A percentile compares a stretch with the other conserved stretches of the same genome.
phyloP scores from a whole-genome alignment of 805 yeast genomes.

The Candida fluviatilis region DNA sequence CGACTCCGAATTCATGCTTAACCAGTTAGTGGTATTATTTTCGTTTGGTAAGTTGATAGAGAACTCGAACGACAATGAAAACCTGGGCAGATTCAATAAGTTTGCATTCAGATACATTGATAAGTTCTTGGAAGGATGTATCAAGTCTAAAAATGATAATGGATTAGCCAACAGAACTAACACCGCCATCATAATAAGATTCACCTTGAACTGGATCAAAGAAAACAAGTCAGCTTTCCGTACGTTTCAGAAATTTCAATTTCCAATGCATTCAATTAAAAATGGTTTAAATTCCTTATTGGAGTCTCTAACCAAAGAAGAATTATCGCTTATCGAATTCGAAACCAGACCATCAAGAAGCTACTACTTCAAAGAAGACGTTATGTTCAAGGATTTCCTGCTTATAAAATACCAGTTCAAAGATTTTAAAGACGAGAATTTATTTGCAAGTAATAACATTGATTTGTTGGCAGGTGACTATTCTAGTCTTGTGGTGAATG shows the following conservation, averaged over 20 bases:
- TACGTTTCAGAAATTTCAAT: slow-evolving; percentile 10
- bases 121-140: slow-evolving; percentile 11
- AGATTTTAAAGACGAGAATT: slow-evolving; percentile 57
- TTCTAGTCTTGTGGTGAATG: slow-evolving; percentile 7
- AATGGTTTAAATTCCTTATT: slow-evolving; percentile 14
- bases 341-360: slow-evolving; percentile 43
- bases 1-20: slow-evolving; percentile 14
- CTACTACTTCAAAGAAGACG: slow-evolving; percentile 63
- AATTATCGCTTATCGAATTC: slow-evolving; percentile 10
- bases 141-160: slow-evolving; percentile 1
- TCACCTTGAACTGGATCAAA: slow-evolving; percentile 55
- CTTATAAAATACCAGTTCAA: slow-evolving; percentile 50
- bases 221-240: slow-evolving; percentile 32
- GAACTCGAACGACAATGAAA: slow-evolving; percentile 7
- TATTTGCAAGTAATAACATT: slow-evolving; percentile 27
- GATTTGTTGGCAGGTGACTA: slow-evolving; percentile 21
- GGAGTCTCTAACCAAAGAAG: slow-evolving; percentile 7
- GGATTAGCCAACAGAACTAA: slow-evolving; percentile 5
- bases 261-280: slow-evolving; percentile 9
- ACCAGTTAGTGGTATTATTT: slow-evolving; percentile 22
- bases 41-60: slow-evolving; percentile 14
- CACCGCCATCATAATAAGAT: slow-evolving; percentile 31
- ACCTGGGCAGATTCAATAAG: slow-evolving; percentile 9
- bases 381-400: slow-evolving; percentile 54
- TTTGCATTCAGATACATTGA: slow-evolving; percentile 20